Percentiles rank a stretch among this genome's conserved stretches.
phyloP scores from a whole-genome alignment of 176 grass and related monocot species.

The Alloteropsis semialata region DNA sequence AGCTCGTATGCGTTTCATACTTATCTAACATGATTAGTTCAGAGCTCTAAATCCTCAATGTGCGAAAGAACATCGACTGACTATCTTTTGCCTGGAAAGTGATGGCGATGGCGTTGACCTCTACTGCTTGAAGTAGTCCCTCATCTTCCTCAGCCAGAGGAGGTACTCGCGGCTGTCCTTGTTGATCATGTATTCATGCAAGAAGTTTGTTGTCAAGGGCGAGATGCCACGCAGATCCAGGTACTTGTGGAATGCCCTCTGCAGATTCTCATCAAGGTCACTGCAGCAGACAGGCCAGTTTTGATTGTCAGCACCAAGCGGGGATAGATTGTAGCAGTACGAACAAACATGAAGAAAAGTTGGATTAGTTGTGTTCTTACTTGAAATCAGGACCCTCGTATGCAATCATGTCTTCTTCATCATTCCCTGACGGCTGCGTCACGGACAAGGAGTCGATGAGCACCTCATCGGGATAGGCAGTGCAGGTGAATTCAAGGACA shows the following conservation, averaged over 20 bases:
- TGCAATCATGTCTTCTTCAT: constrained; percentile 44
- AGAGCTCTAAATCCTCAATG: not conserved
- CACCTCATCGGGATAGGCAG: constrained; percentile 80
- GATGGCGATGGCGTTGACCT: not conserved
- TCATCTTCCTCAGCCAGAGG: constrained; percentile 81
- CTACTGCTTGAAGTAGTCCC: constrained; percentile 67
- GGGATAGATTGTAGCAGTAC: not conserved
- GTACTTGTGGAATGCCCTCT: constrained; percentile 92
- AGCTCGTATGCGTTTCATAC: not conserved
- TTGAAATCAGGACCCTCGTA: constrained; percentile 97
- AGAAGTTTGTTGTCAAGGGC: constrained; percentile 75
- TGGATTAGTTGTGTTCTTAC: constrained; percentile 28
- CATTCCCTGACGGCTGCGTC: constrained; percentile 18
- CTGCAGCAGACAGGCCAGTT: constrained; percentile 34
- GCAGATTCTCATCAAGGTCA: constrained; percentile 94
- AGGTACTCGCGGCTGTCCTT: constrained; percentile 95
- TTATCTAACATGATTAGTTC: not conserved
- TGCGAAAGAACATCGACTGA: not conserved
- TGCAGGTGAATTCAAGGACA: constrained; percentile 71
- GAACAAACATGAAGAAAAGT: not conserved
- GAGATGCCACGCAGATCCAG: constrained; percentile 84
- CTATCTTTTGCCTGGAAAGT: not conserved
- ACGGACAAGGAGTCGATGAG: constrained; percentile 75
- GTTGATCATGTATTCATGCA: constrained; percentile 98
- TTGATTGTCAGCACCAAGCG: not conserved